Conservation (phyloP, 768 basidiomycete genomes). For the Sarcomyxa edulis region DNA sequence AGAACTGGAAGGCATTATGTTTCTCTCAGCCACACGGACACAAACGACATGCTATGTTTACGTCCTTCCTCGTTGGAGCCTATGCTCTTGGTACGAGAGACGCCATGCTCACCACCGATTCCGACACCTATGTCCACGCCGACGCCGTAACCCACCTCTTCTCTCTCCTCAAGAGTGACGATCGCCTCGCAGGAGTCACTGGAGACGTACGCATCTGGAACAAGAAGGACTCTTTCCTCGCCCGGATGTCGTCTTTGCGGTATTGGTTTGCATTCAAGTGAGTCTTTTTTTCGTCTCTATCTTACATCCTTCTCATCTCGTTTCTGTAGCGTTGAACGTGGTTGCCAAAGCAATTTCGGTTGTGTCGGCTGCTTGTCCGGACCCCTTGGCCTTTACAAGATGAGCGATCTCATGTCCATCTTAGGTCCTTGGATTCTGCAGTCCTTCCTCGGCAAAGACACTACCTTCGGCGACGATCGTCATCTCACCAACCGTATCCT, state of each 20-base stretch:
- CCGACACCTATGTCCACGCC: conserved; percentile 13
- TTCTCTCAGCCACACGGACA: conserved; percentile 17
- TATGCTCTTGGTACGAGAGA: conserved; percentile 15
- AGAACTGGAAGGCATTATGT: no score
- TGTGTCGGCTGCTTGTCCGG: conserved; percentile 7
- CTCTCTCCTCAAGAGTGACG: conserved; percentile 12
- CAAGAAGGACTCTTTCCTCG: conserved; percentile 13
- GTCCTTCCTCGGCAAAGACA: conserved; percentile 6
- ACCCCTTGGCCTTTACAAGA: conserved; percentile 5
- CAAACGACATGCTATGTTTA: conserved; percentile 18
- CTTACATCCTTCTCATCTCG: no score
- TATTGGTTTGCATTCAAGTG: conserved; percentile 19
- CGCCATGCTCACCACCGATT: conserved; percentile 16
- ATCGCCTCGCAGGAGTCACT: conserved; percentile 12
- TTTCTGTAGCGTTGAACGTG: conserved; percentile 7
- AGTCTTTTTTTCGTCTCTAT: no score
- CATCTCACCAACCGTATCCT: conserved; percentile 10
- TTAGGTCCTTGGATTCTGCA: conserved; percentile 7
- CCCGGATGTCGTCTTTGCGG: conserved; percentile 13
- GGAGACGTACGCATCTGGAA: conserved; percentile 17
- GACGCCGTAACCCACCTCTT: conserved; percentile 11
- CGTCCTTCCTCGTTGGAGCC: conserved; percentile 13
- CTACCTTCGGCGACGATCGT: conserved; percentile 8
- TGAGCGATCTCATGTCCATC: conserved; percentile 5
- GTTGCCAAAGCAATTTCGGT: conserved; percentile 5